Conservation (phyloP, 306 rosid species). For the Cicer cuneatum region DNA sequence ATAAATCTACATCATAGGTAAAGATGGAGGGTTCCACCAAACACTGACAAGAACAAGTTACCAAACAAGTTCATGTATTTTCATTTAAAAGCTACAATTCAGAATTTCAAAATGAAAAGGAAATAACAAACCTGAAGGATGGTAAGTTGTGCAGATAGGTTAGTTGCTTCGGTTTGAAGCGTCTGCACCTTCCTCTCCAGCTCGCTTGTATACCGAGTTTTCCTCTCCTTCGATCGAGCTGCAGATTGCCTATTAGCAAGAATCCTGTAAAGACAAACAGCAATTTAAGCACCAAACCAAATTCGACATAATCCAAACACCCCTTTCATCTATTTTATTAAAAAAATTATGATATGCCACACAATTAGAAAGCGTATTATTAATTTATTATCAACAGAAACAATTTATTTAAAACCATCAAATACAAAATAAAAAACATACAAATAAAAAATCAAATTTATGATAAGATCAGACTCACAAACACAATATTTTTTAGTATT, state of each 20-base stretch:
- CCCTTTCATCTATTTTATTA: not conserved
- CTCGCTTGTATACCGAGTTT: conserved; percentile 81
- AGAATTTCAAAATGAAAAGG: conserved; percentile 31
- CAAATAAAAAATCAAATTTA: conserved; percentile 7
- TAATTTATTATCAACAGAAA: not conserved
- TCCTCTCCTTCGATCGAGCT: conserved; percentile 97
- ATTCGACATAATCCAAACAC: conserved; percentile 17
- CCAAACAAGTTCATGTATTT: conserved; percentile 28
- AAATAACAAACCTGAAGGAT: conserved; percentile 72
- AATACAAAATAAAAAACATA: not conserved
- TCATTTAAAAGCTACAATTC: conserved; percentile 27
- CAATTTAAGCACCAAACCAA: conserved; percentile 28
- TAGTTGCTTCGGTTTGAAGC: conserved; percentile 96
- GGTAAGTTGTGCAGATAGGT: conserved; percentile 92
- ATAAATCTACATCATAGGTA: conserved; percentile 33
- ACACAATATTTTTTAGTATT: not conserved
- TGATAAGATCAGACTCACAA: not conserved
- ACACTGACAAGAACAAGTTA: conserved; percentile 31
- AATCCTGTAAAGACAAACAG: conserved; percentile 58
- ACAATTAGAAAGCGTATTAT: not conserved
- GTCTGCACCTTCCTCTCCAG: conserved; percentile 96
- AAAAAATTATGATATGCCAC: not conserved
- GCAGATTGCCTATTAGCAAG: conserved; percentile 97
- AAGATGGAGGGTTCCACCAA: conserved; percentile 34
- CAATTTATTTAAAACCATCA: not conserved